Conservation (phyloP, 768 basidiomycete species). For the Pulveroboletus ravenelii region DNA sequence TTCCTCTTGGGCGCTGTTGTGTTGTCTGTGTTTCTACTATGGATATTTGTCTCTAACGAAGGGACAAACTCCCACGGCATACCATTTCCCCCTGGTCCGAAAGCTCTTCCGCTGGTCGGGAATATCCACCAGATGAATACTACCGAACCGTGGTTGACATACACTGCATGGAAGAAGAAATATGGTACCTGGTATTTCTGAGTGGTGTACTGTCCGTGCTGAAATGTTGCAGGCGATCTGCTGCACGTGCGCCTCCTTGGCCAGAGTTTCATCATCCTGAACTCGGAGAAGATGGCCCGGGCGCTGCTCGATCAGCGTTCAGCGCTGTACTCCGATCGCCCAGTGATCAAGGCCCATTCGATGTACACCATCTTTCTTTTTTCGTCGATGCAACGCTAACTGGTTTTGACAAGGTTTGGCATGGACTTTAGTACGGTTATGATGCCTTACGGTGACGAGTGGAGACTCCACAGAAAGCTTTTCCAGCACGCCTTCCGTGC, state of each 20-base stretch:
- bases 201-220: neutral
- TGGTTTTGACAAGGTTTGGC: constrained; percentile 18
- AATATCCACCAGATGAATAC: constrained; percentile 26
- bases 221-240: constrained; percentile 15
- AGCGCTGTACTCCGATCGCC: constrained; percentile 26
- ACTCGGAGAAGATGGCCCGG: constrained; percentile 27
- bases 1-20: neutral
- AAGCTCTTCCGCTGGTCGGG: constrained; percentile 28
- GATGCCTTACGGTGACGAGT: constrained; percentile 28
- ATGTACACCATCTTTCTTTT: constrained; percentile 5
- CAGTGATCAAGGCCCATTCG: constrained; percentile 10
- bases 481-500: constrained; percentile 26
- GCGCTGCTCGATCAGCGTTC: constrained; percentile 27
- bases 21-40: constrained; percentile 1
- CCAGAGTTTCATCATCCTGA: constrained; percentile 24
- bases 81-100: constrained; percentile 30
- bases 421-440: constrained; percentile 25
- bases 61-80: constrained; percentile 4
- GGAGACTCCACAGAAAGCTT: constrained; percentile 29
- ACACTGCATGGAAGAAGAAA: constrained; percentile 30
- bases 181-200: constrained; percentile 22
- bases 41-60: neutral
- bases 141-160: constrained; percentile 31
- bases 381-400: neutral
- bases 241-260: constrained; percentile 20